These are phyloP conservation scores for Eutrema salsugineum DNA, from an alignment of 441 rosid species.

Conservation along the genomic window DNA sequence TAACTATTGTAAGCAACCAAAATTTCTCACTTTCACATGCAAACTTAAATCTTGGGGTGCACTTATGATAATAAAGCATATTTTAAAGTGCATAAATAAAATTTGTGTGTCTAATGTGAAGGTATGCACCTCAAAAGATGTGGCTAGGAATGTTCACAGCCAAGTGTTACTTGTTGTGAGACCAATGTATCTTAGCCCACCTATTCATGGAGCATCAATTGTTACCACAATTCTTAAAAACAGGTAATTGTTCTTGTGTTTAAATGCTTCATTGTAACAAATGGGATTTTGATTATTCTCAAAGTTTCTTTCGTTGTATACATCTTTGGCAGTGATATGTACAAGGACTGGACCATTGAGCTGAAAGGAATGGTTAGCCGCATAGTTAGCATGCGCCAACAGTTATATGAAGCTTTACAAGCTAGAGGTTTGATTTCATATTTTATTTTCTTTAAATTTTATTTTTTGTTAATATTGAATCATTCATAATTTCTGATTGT, in stretches of 20 bases:
- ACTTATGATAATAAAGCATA: not conserved
- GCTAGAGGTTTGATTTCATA: constrained; percentile 40
- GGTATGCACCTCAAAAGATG: constrained; percentile 73
- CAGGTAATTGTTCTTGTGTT: constrained; percentile 30
- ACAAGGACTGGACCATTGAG: constrained; percentile 57
- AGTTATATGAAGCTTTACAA: constrained; percentile 46
- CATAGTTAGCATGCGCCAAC: constrained; percentile 56
- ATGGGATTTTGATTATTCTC: not conserved
- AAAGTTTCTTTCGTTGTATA: not conserved
- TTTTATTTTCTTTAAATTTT: not conserved
- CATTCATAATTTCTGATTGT: not conserved
- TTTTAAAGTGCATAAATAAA: not conserved
- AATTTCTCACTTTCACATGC: not conserved
- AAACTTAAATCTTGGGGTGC: not conserved
- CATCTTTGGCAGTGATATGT: constrained; percentile 42
- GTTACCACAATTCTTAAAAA: constrained; percentile 63
- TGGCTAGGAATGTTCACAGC: constrained; percentile 62
- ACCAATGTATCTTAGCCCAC: constrained; percentile 76
- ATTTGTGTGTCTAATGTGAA: constrained; percentile 24
- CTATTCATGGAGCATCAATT: constrained; percentile 76
- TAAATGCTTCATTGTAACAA: not conserved
- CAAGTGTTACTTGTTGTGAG: constrained; percentile 70
- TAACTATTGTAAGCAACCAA: constrained; percentile 54
- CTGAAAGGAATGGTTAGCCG: constrained; percentile 67
- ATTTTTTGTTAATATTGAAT: not conserved